phyloP scores from a whole-genome alignment of 345 rosid species.

The Salix exigua region DNA sequence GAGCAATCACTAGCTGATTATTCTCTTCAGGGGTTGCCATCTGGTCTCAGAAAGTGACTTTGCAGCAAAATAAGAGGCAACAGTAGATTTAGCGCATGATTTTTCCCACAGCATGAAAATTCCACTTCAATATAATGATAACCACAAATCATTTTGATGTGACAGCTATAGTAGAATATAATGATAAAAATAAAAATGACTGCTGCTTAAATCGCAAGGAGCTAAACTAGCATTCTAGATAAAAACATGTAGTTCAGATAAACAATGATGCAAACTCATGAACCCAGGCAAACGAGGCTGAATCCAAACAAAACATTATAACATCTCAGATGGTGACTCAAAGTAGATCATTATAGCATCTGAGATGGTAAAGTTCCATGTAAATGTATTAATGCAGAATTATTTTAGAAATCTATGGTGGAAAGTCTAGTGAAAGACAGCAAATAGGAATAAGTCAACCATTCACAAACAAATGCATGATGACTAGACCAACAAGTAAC shows the following conservation, averaged over 20 bases:
- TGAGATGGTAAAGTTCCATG: no score
- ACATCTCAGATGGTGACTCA: no score
- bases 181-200: no score
- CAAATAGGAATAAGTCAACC: not conserved
- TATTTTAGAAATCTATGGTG: not conserved
- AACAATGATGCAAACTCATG: no score
- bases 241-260: no score
- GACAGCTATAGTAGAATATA: no score
- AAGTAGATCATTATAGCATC: no score
- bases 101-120: not conserved
- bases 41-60: slow-evolving; percentile 1
- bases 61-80: slow-evolving; percentile 4
- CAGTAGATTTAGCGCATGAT: not conserved
- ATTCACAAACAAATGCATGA: not conserved
- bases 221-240: no score
- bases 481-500: not conserved
- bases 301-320: no score
- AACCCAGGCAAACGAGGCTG: no score
- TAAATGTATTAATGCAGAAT: no score
- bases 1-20: not conserved
- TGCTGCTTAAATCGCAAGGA: no score
- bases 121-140: not conserved
- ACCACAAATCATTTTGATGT: not conserved
- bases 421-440: not conserved
- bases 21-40: slow-evolving; percentile 5